Base-by-base conservation (phyloP, 2,329 filamentous ascomycete species). In the Fusarium keratoplasticum region DNA sequence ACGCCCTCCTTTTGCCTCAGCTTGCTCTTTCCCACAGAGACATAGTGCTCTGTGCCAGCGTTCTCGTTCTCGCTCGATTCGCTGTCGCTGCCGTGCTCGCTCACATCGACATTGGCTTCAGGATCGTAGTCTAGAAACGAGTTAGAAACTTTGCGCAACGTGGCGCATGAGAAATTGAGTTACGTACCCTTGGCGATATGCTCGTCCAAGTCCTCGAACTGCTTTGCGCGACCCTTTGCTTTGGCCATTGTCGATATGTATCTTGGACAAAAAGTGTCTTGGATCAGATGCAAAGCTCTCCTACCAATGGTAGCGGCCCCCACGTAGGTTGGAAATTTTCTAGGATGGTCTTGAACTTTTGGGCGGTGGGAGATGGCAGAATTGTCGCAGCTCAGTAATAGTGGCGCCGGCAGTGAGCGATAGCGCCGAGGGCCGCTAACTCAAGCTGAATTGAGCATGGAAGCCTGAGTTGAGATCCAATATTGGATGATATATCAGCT, bases 11-110 rank as follows among this genome's bases (percentile, higher is more conserved):
- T 91, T 80, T 94, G 92, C 73, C 95, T 91, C 75, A 98, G 86
- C 81, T 94, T 96, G 84, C 93, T 96, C 86, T 95, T 96, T 22
- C 92, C 93, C 35, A 98, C 94, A 61, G 88, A 83, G 50, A 93
- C 89, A 80, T 98, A 98, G 81, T 98, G 96, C 78, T 98, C 96
- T 35, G 95, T 93, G 22, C 93, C 95, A 13, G 87, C 87, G 69
- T 89, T 83, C 57, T 87, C 87, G 31, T 88, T 84, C 6, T 83
- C 85, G 76, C 86, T 87, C 18, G 83, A 85, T 20, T 84, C 85
- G 73, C 84, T 87, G 33, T 82, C 87, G 52, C 87, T 89, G 60
- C 86, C 88, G 16, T 82, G 86, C 50, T 89, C 89, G 64, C 89
- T 88, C 65, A 87, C 88, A 18, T 87, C 87, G 20, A 85, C 86